A percentile compares a stretch with the other conserved stretches of the same genome.
Evolutionary conservation across 1,284 basidiomycete genomes (phyloP).

Genomic region (Apiotrichum veenhuisii): DNA sequence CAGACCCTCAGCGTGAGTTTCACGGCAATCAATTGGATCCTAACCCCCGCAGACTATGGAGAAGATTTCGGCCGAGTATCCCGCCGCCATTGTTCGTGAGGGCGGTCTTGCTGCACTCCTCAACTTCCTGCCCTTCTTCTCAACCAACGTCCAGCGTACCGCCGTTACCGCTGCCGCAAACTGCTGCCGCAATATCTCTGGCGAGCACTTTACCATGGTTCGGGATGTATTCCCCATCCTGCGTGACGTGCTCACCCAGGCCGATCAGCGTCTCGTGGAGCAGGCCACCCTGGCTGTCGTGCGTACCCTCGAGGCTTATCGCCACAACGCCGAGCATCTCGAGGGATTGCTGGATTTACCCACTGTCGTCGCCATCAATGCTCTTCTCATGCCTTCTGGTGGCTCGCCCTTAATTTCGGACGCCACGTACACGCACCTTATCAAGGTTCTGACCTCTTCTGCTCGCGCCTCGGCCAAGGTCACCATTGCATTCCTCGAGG

Average conservation of each 20-base stretch:
- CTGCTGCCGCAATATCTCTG: conserved; percentile 83
- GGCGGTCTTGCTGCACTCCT: conserved; percentile 85
- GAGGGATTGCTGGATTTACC: conserved; percentile 77
- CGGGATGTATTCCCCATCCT: conserved; percentile 86
- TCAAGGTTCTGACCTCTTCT: conserved; percentile 78
- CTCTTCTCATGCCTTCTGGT: conserved; percentile 77
- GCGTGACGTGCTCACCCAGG: conserved; percentile 80
- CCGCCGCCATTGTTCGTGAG: conserved; percentile 87
- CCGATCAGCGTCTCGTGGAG: conserved; percentile 89
- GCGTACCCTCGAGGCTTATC: conserved; percentile 84
- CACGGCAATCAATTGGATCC: neutral
- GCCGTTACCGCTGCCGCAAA: conserved; percentile 94
- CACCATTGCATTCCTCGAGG: conserved; percentile 76
- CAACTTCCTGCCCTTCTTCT: conserved; percentile 94
- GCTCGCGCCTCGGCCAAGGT: conserved; percentile 82
- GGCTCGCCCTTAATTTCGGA: conserved; percentile 77
- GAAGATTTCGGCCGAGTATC: conserved; percentile 94
- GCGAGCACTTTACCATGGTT: conserved; percentile 82
- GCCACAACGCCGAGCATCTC: conserved; percentile 74
- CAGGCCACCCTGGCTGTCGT: conserved; percentile 90
- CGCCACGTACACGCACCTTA: conserved; percentile 80
- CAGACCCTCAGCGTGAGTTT: conserved; percentile 86
- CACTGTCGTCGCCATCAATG: conserved; percentile 77
- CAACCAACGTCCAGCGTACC: conserved; percentile 90
- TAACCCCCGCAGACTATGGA: conserved; percentile 73